Base-by-base conservation (phyloP, 2,329 filamentous ascomycete species). In the Periconia sp. region DNA sequence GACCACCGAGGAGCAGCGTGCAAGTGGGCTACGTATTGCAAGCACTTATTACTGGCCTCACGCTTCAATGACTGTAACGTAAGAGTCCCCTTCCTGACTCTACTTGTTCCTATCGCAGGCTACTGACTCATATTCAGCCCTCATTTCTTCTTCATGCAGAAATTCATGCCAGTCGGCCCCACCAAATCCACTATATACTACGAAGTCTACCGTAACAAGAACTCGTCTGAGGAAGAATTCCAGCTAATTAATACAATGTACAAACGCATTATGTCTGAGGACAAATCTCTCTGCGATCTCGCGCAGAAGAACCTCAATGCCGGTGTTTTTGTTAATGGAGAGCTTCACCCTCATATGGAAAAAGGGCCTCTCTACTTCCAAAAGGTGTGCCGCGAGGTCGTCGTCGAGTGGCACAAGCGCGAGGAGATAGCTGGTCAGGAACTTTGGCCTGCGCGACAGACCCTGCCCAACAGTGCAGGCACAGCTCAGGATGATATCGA, bases 101-200 rank as follows among this genome's bases (percentile, higher is more conserved):
- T 25, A 13, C 10, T 30, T 25, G 5, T 19, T 9, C 12, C 15
- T 35, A n/a, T 29, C 19, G 21, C n/a, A 16, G 9, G 3, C 13
- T 19, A 25, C 42, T 43, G 29, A 50, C 41, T n/a, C 13, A 24
- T 12, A 12, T 3, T 1, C 24, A 61, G 56, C 25, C 49, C 50
- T 2, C 60, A 84, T 64, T 84, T 84, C 65, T 79, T 85, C 66
- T 81, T 83, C 72, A 77, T 84, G 28, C 80, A 84, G 60, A 73
- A 80, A 43, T 84, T 84, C 65, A 69, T 84, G 2, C 83, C 83
- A 9, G 73, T 67, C 30, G 70, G 73, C 2, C 68, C 81, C 0
- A 71, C 63, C 23, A 74, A 63, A 21, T 78, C 77, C 1, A 68
- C 69, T 11, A 82, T 85, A 74, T 71, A 73, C 31, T 85, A 85